A percentile compares a stretch with the other conserved stretches of the same genome.
phyloP scores from a whole-genome alignment of 768 basidiomycete species.

The Mycena indigotica region DNA sequence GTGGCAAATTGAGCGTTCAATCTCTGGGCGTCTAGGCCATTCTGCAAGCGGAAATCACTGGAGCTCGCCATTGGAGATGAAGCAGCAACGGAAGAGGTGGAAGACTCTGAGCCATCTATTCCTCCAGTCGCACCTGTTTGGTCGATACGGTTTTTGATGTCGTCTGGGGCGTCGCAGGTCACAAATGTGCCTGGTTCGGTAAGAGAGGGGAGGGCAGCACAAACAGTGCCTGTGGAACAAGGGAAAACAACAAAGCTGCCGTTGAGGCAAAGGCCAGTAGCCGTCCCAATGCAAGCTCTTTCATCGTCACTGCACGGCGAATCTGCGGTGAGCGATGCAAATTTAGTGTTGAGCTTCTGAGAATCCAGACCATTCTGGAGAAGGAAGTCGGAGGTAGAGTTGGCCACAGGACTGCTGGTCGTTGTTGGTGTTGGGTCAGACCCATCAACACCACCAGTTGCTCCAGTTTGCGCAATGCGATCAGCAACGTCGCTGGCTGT shows the following conservation, averaged over 20 bases:
- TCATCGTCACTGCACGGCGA: constrained; percentile 45
- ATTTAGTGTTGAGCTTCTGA: constrained; percentile 54
- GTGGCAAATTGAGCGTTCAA: constrained; percentile 54
- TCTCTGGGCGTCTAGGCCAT: constrained; percentile 53
- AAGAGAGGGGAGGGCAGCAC: constrained; percentile 33
- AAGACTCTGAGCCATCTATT: neutral
- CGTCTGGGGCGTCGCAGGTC: neutral
- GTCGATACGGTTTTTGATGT: neutral
- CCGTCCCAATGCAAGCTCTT: constrained; percentile 45
- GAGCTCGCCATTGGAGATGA: constrained; percentile 5
- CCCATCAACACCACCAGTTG: constrained; percentile 31
- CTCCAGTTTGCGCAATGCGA: constrained; percentile 41
- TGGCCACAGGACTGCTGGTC: neutral
- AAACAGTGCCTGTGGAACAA: constrained; percentile 33
- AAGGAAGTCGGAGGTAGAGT: constrained; percentile 32
- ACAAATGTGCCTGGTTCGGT: neutral
- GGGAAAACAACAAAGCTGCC: constrained; percentile 38
- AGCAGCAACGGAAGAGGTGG: constrained; percentile 25
- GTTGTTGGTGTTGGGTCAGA: neutral
- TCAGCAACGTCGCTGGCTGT: constrained; percentile 38
- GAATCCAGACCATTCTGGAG: constrained; percentile 53
- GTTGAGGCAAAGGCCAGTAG: constrained; percentile 52
- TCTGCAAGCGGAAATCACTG: constrained; percentile 41
- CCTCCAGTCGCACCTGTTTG: neutral
- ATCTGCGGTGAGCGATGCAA: constrained; percentile 44